A percentile compares a stretch with the other conserved stretches of the same genome.
These are phyloP conservation scores for Kwoniella sp. DNA, from an alignment of 768 basidiomycete species.

Conservation along the genomic window DNA sequence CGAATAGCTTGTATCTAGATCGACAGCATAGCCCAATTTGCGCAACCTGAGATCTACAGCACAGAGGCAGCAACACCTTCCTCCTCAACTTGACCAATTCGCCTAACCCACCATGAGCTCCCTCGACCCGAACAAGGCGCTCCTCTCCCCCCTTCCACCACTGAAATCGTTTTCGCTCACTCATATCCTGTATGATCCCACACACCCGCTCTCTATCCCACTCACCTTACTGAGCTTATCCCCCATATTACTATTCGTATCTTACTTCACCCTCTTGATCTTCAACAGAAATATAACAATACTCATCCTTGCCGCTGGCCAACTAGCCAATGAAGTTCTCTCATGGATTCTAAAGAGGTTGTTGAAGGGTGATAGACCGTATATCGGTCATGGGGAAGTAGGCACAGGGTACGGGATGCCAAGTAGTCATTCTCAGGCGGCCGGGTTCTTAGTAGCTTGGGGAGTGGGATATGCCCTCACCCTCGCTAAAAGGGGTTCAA, in stretches of 20 bases:
- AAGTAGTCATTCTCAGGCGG: constrained; percentile 52
- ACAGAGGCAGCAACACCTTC: no score
- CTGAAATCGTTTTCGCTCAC: constrained; percentile 48
- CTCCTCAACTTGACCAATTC: no score
- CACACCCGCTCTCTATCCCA: constrained; percentile 47
- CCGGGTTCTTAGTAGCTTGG: constrained; percentile 45
- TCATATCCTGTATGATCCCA: constrained; percentile 48
- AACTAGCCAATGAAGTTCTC: constrained; percentile 46
- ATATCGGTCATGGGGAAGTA: constrained; percentile 36
- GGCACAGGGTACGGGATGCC: constrained; percentile 55
- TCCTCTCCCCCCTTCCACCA: constrained; percentile 19
- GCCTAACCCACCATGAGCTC: constrained; percentile 25
- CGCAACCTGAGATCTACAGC: no score
- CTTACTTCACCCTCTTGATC: constrained; percentile 49
- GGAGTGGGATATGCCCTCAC: constrained; percentile 37
- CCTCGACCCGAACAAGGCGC: constrained; percentile 24
- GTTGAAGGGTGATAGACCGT: constrained; percentile 45
- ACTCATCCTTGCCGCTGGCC: constrained; percentile 41
- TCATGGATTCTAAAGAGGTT: constrained; percentile 43
- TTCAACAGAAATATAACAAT: constrained; percentile 48
- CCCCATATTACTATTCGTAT: constrained; percentile 54
- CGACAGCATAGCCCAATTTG: no score
- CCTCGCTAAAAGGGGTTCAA: constrained; percentile 4
- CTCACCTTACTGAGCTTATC: constrained; percentile 50
- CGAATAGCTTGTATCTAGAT: no score